Evolutionary conservation across 1,284 basidiomycete genomes (phyloP).

Genomic region (Entoloma clypeatum): DNA sequence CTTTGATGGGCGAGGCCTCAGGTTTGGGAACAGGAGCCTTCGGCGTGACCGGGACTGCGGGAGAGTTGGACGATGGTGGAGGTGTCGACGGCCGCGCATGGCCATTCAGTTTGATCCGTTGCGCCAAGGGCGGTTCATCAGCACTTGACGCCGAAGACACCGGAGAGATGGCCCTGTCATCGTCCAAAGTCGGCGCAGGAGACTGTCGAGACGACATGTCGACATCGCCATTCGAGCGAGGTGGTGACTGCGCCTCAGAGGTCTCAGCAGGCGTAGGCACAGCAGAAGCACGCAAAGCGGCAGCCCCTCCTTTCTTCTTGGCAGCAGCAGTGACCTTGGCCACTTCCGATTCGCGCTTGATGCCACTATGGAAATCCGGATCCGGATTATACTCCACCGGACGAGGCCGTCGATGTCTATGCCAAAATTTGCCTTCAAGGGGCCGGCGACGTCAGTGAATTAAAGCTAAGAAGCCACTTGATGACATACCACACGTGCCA

Average conservation of each 20-base stretch:
- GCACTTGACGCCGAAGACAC: slow-evolving; percentile 66
- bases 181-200: slow-evolving; percentile 35
- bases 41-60: slow-evolving; percentile 8
- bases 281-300: slow-evolving; percentile 39
- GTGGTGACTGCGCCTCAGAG: slow-evolving; percentile 54
- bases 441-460: background rate
- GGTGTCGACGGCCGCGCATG: slow-evolving; percentile 21
- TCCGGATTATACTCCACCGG: slow-evolving; percentile 75
- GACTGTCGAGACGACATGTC: slow-evolving; percentile 38
- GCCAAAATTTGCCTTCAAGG: slow-evolving; percentile 76
- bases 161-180: slow-evolving; percentile 58
- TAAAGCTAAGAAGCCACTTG: slow-evolving; percentile 5
- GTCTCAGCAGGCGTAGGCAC: slow-evolving; percentile 41
- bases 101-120: slow-evolving; percentile 54
- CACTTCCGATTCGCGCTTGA: slow-evolving; percentile 53
- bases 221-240: slow-evolving; percentile 42
- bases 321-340: slow-evolving; percentile 39
- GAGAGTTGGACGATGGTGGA: slow-evolving; percentile 6
- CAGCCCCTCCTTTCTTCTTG: slow-evolving; percentile 54
- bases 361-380: slow-evolving; percentile 60
- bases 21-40: slow-evolving; percentile 5
- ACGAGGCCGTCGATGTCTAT: slow-evolving; percentile 73
- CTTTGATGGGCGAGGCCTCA: slow-evolving; percentile 16
- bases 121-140: slow-evolving; percentile 65
- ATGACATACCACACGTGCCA: slow-evolving; percentile 78